Evolutionary conservation across 129 eudicot genomes (phyloP).

Genomic region (Lonicera japonica): DNA sequence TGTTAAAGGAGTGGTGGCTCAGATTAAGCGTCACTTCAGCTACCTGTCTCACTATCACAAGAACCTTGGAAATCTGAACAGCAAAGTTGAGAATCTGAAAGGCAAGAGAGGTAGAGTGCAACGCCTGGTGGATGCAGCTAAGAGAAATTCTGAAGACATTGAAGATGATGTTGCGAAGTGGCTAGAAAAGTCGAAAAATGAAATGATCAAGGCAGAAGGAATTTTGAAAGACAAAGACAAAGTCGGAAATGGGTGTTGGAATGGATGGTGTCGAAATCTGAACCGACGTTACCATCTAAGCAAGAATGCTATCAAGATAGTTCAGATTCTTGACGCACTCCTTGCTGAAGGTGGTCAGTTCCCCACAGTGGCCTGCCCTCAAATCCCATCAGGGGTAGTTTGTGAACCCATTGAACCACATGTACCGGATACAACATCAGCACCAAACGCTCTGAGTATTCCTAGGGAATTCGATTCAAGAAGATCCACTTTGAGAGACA

Average conservation of each 20-base stretch:
- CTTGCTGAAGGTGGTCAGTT: background rate
- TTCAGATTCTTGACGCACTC: background rate
- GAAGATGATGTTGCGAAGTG: conserved; percentile 18
- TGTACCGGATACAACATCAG: too few relatives aligned
- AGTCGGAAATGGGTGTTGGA: conserved; percentile 11
- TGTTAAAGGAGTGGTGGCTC: conserved; percentile 14
- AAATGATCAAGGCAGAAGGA: conserved; percentile 9
- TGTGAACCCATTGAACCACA: too few relatives aligned
- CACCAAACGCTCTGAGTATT: too few relatives aligned
- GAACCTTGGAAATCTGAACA: conserved; percentile 15
- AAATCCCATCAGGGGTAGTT: background rate
- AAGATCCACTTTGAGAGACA: conserved; percentile 8
- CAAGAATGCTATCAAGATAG: conserved; percentile 23
- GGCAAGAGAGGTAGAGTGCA: conserved; percentile 15
- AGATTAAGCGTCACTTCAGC: conserved; percentile 10
- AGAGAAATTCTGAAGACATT: conserved; percentile 14
- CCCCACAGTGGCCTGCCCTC: background rate
- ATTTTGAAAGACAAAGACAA: background rate
- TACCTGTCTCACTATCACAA: conserved; percentile 14
- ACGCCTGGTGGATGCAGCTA: conserved; percentile 14
- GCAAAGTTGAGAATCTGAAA: conserved; percentile 12
- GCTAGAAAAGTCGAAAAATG: conserved; percentile 15
- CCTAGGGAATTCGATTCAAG: conserved; percentile 29
- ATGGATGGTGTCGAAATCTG: background rate
- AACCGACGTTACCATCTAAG: conserved; percentile 12